Evolutionary conservation across 108 stramenopile species (phyloP), one percentile per base, ranked within the genome.

Genomic region (Cyclotella cryptica): DNA sequence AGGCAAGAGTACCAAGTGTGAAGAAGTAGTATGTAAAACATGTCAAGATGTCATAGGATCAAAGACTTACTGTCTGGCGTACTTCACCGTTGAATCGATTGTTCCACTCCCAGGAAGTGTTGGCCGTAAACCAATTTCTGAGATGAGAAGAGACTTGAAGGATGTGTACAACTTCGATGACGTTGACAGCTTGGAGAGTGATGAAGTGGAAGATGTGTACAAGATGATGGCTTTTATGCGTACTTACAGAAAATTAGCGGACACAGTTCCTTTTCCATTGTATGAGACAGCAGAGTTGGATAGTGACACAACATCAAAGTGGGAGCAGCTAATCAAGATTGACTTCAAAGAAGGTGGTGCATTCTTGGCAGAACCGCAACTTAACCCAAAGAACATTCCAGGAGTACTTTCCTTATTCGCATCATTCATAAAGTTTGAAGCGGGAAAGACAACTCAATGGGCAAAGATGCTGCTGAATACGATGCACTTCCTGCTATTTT

Each of bases 391-490:
- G 7, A 1, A 54, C 21, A 3, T 55, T 13, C 69, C 69, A 0
- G 8, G 46, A 3, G n/a, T 70, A 12, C 24, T n/a, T 70, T 1
- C 8, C 35, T 39, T 70, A 1, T 70, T 70, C 17, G 35, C 69
- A 18, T 29, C 51, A 19, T 22, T 70, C 3, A 29, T 70, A 3
- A 39, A 15, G 13, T 57, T 70, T 70, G 69, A 70, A 8, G 30
- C 51, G 6, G 35, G 14, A 28, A 70, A 53, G 18, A 40, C 5
- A 22, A 70, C 53, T 11, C 52, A 70, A 5, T 70, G 69, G 69
- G 21, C 35, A 70, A 54, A 27, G 69, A 70, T 70, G 51, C 51
- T 28, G 69, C 55, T 14, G 30, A 35, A 24, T 70, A 70, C 28
- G 15, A 70, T 3, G 52, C 72, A 29, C 26, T 74, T 3, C 60